Conservation (phyloP, 768 basidiomycete species). For the Mycena floridula region DNA sequence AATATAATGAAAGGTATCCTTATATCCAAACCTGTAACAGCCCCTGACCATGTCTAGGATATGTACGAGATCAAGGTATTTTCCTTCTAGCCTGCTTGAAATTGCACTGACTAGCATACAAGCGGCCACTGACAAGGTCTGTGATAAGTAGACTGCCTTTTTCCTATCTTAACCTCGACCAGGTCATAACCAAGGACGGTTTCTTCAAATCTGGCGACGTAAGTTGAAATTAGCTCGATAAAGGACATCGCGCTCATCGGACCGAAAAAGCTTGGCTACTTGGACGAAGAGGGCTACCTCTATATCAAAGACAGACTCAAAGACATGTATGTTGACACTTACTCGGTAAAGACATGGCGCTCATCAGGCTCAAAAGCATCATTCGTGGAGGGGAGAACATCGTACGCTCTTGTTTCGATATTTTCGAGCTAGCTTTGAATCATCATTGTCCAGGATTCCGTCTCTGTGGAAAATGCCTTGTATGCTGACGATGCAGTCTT, state of each 20-base stretch:
- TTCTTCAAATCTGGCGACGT: constrained; percentile 54
- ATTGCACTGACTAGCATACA: too few species aligned
- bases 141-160: too few species aligned
- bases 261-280: too few species aligned
- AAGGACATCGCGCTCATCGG: too few species aligned
- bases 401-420: constrained; percentile 27
- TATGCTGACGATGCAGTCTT: constrained; percentile 48
- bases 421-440: constrained; percentile 13
- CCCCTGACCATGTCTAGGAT: constrained; percentile 44
- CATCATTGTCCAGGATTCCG: constrained; percentile 39
- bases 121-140: too few species aligned
- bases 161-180: too few species aligned
- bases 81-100: too few species aligned
- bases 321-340: background rate
- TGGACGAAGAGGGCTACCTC: constrained; percentile 53
- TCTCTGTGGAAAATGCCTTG: constrained; percentile 54
- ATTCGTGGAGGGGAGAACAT: constrained; percentile 63
- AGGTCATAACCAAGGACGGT: too few species aligned
- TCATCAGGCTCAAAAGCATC: constrained; percentile 54
- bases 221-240: too few species aligned
- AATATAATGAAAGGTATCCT: constrained; percentile 60
- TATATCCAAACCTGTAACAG: constrained; percentile 59
- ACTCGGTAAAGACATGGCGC: too few species aligned
- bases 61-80: too few species aligned
- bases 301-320: constrained; percentile 47